Percentiles rank a stretch among this genome's conserved stretches.
These are phyloP conservation scores for Umbelopsis vinacea DNA, from an alignment of 192 early-diverging fungal genomes.

Conservation along the genomic window DNA sequence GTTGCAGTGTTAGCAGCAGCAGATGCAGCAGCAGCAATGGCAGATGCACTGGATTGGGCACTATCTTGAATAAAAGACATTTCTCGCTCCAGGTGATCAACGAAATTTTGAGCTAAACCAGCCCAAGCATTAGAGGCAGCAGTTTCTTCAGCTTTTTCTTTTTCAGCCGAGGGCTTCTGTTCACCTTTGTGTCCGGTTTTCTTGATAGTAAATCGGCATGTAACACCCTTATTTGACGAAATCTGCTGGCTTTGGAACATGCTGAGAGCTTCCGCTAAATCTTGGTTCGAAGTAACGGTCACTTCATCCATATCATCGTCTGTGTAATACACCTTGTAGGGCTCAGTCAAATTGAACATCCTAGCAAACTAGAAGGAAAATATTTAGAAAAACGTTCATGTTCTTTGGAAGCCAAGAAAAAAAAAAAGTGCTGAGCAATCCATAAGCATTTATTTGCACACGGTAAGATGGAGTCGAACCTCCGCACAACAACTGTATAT, in stretches of 20 bases:
- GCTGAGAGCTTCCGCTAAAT: constrained; percentile 13
- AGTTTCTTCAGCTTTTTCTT: not conserved
- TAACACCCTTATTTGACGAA: not conserved
- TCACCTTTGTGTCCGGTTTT: constrained; percentile 8
- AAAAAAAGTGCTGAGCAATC: too few relatives aligned
- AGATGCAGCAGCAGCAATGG: constrained; percentile 7
- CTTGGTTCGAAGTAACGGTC: constrained; percentile 12
- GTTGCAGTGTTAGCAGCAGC: not conserved
- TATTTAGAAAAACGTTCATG: too few relatives aligned
- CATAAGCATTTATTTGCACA: too few relatives aligned
- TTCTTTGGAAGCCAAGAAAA: too few relatives aligned
- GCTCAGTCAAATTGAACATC: constrained; percentile 13
- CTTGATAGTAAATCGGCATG: constrained; percentile 14
- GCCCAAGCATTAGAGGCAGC: constrained; percentile 14
- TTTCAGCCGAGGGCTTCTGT: not conserved
- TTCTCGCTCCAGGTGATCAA: constrained; percentile 17
- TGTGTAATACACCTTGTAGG: not conserved
- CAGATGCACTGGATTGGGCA: constrained; percentile 14
- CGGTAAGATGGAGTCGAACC: not conserved
- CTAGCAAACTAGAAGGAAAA: not conserved
- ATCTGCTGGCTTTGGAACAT: constrained; percentile 10
- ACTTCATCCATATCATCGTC: constrained; percentile 15
- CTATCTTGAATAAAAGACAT: constrained; percentile 14
- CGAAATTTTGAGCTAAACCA: constrained; percentile 22
- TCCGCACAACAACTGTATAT: not conserved